A percentile compares a stretch with the other conserved stretches of the same genome.
Evolutionary conservation across 1,284 basidiomycete species (phyloP).

Genomic region (Irpex sp.): DNA sequence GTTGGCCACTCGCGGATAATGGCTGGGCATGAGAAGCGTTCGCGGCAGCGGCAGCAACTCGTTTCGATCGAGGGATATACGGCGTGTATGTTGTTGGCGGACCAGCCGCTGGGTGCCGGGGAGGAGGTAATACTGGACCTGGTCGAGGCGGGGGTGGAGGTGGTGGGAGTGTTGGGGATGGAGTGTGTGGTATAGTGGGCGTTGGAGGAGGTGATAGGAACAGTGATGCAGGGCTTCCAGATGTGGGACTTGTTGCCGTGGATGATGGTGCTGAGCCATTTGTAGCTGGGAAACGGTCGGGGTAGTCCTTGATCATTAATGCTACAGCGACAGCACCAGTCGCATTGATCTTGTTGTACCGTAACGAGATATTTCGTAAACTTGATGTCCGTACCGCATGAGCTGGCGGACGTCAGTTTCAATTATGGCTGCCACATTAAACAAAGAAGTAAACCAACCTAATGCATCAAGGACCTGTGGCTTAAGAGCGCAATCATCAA

Average conservation of each 20-base stretch:
- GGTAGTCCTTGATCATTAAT: slow-evolving; percentile 93
- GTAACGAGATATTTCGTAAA: slow-evolving; percentile 82
- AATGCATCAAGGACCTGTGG: slow-evolving; percentile 73
- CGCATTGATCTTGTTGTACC: slow-evolving; percentile 80
- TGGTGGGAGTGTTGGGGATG: slow-evolving; percentile 16
- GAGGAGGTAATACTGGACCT: slow-evolving; percentile 53
- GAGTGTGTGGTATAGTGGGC: slow-evolving; percentile 24
- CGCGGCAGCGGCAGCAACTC: slow-evolving; percentile 31
- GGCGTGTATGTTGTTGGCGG: slow-evolving; percentile 78
- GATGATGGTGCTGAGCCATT: slow-evolving; percentile 23
- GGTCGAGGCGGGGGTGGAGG: slow-evolving; percentile 28
- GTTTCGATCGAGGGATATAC: slow-evolving; percentile 67
- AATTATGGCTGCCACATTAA: not conserved
- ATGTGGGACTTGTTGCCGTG: slow-evolving; percentile 18
- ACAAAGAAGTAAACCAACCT: slow-evolving; percentile 44
- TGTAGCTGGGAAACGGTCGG: slow-evolving; percentile 58
- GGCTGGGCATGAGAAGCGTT: slow-evolving; percentile 36
- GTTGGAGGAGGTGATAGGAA: slow-evolving; percentile 23
- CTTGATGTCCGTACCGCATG: slow-evolving; percentile 80
- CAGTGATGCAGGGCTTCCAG: slow-evolving; percentile 9
- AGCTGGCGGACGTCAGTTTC: slow-evolving; percentile 39
- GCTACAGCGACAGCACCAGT: slow-evolving; percentile 89
- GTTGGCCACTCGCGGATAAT: slow-evolving; percentile 52
- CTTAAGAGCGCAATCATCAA: slow-evolving; percentile 81
- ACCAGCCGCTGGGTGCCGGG: slow-evolving; percentile 48